Conservation (phyloP, 2,329 filamentous ascomycete genomes). For the Parastagonospora avenae region DNA sequence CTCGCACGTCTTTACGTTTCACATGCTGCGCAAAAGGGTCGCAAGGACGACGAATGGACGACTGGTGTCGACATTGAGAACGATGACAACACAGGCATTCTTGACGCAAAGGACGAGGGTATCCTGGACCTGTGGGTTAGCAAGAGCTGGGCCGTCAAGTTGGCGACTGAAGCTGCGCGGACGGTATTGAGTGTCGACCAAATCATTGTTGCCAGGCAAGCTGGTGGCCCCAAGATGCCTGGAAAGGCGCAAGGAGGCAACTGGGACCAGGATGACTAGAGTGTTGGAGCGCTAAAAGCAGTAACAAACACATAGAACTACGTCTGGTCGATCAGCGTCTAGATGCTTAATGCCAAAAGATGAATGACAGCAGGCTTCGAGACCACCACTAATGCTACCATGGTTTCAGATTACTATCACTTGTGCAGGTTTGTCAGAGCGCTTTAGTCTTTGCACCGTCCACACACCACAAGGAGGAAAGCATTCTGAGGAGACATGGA, state of each 20-base stretch:
- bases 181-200: constrained; percentile 97
- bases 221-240: constrained; percentile 94
- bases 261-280: constrained; percentile 67
- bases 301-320: too few species aligned
- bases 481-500: too few species aligned
- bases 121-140: constrained; percentile 90
- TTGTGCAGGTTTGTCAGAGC: background rate
- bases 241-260: constrained; percentile 77
- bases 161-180: constrained; percentile 91
- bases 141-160: constrained; percentile 96
- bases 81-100: constrained; percentile 75
- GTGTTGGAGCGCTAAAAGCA: background rate
- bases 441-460: too few species aligned
- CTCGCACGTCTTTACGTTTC: constrained; percentile 90
- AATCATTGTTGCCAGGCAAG: constrained; percentile 97
- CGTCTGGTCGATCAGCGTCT: background rate
- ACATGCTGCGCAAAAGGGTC: constrained; percentile 66
- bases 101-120: constrained; percentile 85
- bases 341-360: constrained; percentile 17
- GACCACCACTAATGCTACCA: background rate
- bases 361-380: background rate
- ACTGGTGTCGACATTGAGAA: constrained; percentile 96
- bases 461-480: too few species aligned
- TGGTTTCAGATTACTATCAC: background rate
- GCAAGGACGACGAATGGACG: constrained; percentile 77